These are phyloP conservation scores for Heliosperma pusillum DNA, from an alignment of 148 eudicot species.

Conservation along the genomic window DNA sequence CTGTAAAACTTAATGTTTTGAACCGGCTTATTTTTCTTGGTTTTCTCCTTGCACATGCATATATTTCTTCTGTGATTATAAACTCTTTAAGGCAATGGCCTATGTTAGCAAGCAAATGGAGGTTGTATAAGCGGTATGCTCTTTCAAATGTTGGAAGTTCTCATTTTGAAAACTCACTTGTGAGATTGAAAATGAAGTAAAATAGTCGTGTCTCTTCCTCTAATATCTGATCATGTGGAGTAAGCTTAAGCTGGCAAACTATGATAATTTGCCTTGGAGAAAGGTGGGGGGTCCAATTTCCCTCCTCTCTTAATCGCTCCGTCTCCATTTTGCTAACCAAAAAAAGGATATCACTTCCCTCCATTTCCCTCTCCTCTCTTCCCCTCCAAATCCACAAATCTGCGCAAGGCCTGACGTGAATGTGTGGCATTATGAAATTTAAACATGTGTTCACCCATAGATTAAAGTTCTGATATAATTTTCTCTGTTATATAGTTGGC, in stretches of 20 bases:
- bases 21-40: not conserved
- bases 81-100: not conserved
- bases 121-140: not conserved
- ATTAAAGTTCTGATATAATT: not conserved
- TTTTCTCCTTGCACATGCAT: not conserved
- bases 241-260: not conserved
- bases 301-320: no score
- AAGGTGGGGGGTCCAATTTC: no score
- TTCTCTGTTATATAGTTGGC: not conserved
- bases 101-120: not conserved
- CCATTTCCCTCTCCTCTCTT: no score
- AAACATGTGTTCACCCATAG: conserved; percentile 1
- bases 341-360: no score
- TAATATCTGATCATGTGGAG: not conserved
- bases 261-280: not conserved
- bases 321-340: no score
- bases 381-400: no score
- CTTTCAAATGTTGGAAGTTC: not conserved
- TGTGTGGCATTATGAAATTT: no score
- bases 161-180: not conserved
- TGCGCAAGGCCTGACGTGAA: no score
- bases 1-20: not conserved
- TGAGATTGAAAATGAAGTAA: not conserved
- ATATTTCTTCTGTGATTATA: not conserved
- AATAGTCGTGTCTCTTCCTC: not conserved